Conservation (phyloP, 257 asterid species). For the Solanum appendiculatum region DNA sequence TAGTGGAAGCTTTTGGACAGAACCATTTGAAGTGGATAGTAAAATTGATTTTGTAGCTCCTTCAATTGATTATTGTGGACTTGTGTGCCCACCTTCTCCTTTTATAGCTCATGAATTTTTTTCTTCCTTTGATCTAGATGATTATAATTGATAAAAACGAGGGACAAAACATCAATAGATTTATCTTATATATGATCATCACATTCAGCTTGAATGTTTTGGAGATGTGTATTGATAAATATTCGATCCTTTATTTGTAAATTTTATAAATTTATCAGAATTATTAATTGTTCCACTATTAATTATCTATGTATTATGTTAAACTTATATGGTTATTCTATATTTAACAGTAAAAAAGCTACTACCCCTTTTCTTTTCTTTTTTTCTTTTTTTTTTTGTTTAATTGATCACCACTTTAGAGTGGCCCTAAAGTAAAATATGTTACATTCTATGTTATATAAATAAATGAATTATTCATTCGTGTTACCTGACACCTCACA, state of each 20-base stretch:
- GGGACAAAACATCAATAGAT: no score
- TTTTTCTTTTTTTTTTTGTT: no score
- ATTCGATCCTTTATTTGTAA: background rate
- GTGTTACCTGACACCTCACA: background rate
- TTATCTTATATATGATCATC: background rate
- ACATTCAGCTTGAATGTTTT: background rate
- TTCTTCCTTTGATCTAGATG: background rate
- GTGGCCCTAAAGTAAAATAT: no score
- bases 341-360: background rate
- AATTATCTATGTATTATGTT: background rate
- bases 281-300: background rate
- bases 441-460: background rate
- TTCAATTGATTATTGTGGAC: background rate
- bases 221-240: background rate
- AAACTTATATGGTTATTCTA: background rate
- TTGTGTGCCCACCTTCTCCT: conserved; percentile 14
- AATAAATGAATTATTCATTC: background rate
- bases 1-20: conserved; percentile 1
- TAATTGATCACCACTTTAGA: fast-evolving
- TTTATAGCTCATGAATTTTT: conserved; percentile 1
- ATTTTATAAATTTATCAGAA: background rate
- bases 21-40: background rate
- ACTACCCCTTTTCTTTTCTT: no score
- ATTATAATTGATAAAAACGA: background rate
- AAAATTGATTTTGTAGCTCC: background rate